Conservation (phyloP, 1,139 yeast genomes). For the Geotrichum citri-aurantii region DNA sequence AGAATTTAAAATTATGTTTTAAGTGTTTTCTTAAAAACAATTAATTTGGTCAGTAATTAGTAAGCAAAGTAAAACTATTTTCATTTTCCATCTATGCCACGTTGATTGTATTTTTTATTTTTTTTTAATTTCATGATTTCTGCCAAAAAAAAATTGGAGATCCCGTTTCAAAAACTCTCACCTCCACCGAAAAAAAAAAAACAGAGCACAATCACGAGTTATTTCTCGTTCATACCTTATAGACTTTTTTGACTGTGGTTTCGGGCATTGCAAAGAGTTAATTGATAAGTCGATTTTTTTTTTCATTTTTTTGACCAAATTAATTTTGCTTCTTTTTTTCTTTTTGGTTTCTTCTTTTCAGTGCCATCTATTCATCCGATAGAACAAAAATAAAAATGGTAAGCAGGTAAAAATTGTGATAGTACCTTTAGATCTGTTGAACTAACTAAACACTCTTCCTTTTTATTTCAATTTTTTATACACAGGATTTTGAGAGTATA, state of each 20-base stretch:
- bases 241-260: neutral
- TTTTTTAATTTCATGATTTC: neutral
- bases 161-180: neutral
- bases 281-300: neutral
- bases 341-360: neutral
- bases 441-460: neutral
- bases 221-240: neutral
- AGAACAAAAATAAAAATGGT: neutral
- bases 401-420: neutral
- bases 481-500: conserved; percentile 47
- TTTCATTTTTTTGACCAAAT: neutral
- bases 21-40: too few relatives aligned
- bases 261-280: neutral
- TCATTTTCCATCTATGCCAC: neutral
- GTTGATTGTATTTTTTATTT: neutral
- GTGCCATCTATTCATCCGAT: neutral
- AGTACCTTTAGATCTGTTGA: neutral
- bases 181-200: neutral
- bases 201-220: neutral
- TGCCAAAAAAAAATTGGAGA: neutral
- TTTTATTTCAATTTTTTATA: neutral
- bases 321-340: neutral
- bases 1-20: too few relatives aligned
- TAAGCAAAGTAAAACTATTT: neutral
- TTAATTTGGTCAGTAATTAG: too few relatives aligned